A percentile compares a stretch with the other conserved stretches of the same genome.
Evolutionary conservation across 345 rosid genomes (phyloP).

Genomic region (Trapa incisa): DNA sequence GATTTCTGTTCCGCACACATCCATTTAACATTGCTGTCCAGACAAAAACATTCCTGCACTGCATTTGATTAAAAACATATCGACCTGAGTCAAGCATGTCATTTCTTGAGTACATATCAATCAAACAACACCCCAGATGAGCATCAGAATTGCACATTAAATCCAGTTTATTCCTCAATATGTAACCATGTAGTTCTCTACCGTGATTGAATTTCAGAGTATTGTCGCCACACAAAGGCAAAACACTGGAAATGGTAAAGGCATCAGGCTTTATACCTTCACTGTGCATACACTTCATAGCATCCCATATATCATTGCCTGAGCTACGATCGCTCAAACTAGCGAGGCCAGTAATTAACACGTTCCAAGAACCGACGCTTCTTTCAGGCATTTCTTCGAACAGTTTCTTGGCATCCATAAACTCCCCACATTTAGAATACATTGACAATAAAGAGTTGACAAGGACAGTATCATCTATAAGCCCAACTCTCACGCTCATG

Average conservation of each 20-base stretch:
- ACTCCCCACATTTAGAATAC: constrained; percentile 34
- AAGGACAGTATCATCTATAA: constrained; percentile 25
- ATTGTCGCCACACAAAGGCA: constrained; percentile 28
- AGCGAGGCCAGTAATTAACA: constrained; percentile 23
- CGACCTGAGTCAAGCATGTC: constrained; percentile 18
- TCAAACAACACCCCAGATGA: constrained; percentile 48
- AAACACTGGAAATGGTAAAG: constrained; percentile 41
- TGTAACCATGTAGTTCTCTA: constrained; percentile 47
- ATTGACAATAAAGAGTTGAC: constrained; percentile 51
- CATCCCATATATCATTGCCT: constrained; percentile 14
- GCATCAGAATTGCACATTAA: constrained; percentile 20
- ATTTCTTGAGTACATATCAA: constrained; percentile 46
- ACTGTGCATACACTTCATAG: constrained; percentile 22
- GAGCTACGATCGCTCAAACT: constrained; percentile 9
- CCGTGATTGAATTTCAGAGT: constrained; percentile 23
- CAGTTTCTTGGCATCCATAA: constrained; percentile 20
- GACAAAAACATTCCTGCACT: constrained; percentile 31
- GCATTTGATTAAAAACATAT: constrained; percentile 32
- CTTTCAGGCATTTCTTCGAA: constrained; percentile 44
- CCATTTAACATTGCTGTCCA: constrained; percentile 72
- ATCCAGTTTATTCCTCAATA: constrained; percentile 28
- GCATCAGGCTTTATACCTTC: constrained; percentile 41
- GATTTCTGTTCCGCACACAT: constrained; percentile 25
- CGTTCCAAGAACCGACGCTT: constrained; percentile 38
- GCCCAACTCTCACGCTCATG: constrained; percentile 27